Evolutionary conservation across 495 filamentous ascomycete species (phyloP).

Genomic region (Amphirosellinia nigrospora): DNA sequence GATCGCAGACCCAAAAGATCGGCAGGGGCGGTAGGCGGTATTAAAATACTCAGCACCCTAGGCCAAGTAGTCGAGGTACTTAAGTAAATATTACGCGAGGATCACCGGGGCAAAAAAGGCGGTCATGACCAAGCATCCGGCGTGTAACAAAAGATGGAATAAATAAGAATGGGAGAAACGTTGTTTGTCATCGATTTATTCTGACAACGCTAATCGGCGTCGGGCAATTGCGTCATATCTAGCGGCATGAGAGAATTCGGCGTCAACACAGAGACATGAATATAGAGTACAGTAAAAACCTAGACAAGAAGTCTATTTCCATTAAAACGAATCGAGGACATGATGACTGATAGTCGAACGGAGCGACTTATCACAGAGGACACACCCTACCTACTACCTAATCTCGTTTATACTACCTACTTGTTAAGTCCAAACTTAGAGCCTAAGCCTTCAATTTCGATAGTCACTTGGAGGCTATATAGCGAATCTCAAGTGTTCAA

Average conservation of each 20-base stretch:
- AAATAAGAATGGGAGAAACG: background rate
- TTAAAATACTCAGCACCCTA: conserved; percentile 10
- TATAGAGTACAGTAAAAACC: background rate
- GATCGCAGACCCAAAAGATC: background rate
- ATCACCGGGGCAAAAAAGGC: background rate
- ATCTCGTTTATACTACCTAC: background rate
- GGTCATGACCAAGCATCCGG: conserved; percentile 13
- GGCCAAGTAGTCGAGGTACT: background rate
- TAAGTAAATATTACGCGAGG: conserved; percentile 25
- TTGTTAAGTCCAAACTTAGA: no score
- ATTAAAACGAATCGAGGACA: background rate
- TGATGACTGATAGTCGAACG: background rate
- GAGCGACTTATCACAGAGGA: background rate
- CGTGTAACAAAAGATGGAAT: conserved; percentile 17
- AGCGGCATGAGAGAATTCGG: conserved; percentile 13
- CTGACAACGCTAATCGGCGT: background rate
- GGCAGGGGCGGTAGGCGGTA: background rate
- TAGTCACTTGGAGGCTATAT: background rate
- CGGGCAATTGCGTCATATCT: conserved; percentile 20
- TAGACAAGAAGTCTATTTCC: background rate
- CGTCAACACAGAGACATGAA: background rate
- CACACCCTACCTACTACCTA: background rate
- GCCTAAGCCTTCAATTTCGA: background rate
- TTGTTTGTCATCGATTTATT: conserved; percentile 23
- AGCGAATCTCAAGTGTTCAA: background rate